Evolutionary conservation across 179 eudicot genomes (phyloP), one percentile per base, ranked within the genome.

Genomic region (Beta lomatogona): DNA sequence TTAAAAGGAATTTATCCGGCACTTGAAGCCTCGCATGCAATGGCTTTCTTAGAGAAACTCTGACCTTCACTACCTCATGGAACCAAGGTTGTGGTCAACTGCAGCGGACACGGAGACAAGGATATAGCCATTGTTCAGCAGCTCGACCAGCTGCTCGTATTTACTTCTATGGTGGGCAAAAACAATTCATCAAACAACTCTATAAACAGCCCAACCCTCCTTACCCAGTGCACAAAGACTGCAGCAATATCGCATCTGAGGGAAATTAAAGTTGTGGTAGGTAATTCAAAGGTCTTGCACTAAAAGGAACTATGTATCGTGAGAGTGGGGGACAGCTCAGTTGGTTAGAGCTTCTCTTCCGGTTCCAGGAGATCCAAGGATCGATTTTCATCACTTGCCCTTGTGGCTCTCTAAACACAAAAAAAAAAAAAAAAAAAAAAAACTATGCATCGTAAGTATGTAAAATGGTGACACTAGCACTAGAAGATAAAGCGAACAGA

Each of bases 1-100:
- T 77, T 91, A 70, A 97, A 94, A 90, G 97, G 97, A 31, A 93
- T 92, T 48, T 72, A 89, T 74, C 96, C 96, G 1, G 91, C 94
- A 3, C 78, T 94, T 28, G 98, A 93, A 77, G 87, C 98, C 12
- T 87, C 91, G 19, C 98, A 94, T 79, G 98, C 97, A 9, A 25
- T 93, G 18, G 97, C 93, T 19, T 87, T 73, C 80, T 86, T 94
- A 0, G 93, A 89, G n/a, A 89, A 83, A 73, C 84, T 94, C 16
- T 94, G 96, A 81, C 93, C 91, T 0, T 88, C 88, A 11, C 81
- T 94, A 45, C 79, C 89, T 0, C 28, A 88, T 64, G 94, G 92
- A 1, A 61, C 94, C 12, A 91, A 88, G 80, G 91, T 93, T 48
- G 93, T 94, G 5, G 88, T 94, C 28, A 89, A 85, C 71, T 88